These are phyloP conservation scores for Fragosphaeria purpurea DNA, from an alignment of 2,329 filamentous ascomycete species.

Conservation along the genomic window DNA sequence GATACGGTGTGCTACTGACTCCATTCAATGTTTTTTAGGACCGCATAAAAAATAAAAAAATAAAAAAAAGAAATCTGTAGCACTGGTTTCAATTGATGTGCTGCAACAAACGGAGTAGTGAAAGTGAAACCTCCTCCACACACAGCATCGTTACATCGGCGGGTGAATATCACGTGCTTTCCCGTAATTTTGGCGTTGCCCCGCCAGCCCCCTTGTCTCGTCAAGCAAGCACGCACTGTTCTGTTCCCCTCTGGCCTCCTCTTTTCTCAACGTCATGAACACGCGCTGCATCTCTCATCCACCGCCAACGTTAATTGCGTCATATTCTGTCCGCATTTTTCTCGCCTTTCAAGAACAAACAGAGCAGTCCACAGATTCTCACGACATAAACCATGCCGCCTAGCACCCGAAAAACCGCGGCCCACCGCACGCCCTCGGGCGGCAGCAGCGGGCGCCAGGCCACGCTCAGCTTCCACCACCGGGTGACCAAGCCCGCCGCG, in stretches of 20 bases:
- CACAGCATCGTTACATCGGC: neutral
- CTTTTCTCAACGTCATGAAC: no score
- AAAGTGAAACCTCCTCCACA: neutral
- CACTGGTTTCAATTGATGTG: neutral
- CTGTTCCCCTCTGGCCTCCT: no score
- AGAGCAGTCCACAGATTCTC: no score
- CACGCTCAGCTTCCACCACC: conserved; percentile 48
- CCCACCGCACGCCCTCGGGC: no score
- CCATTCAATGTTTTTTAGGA: neutral
- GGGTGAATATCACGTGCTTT: conserved; percentile 34
- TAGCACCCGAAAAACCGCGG: conserved; percentile 37
- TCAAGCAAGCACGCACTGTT: no score
- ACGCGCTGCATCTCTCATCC: no score
- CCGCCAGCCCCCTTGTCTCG: conserved; percentile 28
- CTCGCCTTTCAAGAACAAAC: no score
- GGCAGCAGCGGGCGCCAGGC: conserved; percentile 35
- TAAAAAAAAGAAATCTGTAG: neutral
- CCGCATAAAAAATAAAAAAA: neutral
- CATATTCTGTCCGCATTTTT: neutral
- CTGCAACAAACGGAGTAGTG: neutral
- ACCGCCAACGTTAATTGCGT: no score
- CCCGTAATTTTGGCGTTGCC: conserved; percentile 44
- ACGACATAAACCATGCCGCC: conserved; percentile 28
- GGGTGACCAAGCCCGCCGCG: conserved; percentile 41
- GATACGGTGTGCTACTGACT: no score